phyloP scores from a whole-genome alignment of 148 eudicot genomes.

The Persicaria maculosa region DNA sequence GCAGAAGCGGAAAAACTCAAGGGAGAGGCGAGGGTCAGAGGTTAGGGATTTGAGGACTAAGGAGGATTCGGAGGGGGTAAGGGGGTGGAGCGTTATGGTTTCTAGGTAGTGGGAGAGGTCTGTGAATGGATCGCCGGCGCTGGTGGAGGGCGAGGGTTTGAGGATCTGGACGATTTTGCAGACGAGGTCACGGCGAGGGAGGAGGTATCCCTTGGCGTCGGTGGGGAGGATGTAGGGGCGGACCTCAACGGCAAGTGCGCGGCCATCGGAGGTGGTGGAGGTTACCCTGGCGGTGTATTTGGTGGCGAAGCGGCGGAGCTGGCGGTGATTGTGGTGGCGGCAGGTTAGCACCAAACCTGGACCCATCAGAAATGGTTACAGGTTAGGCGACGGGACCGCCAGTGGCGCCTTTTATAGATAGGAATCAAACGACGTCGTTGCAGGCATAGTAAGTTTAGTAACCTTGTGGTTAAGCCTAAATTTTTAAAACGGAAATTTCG shows the following conservation, averaged over 20 bases:
- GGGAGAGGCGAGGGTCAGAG: constrained; percentile 42
- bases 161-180: constrained; percentile 56
- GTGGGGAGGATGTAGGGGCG: constrained; percentile 29
- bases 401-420: neutral
- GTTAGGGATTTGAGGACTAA: constrained; percentile 64
- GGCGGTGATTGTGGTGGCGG: constrained; percentile 20
- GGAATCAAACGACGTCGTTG: neutral
- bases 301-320: constrained; percentile 61
- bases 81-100: constrained; percentile 35
- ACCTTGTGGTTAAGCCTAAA: too few species aligned
- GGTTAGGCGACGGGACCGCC: neutral
- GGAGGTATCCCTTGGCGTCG: constrained; percentile 60
- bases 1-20: constrained; percentile 63
- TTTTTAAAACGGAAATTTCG: too few species aligned
- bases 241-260: constrained; percentile 47
- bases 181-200: constrained; percentile 84
- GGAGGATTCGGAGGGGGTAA: constrained; percentile 62
- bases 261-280: constrained; percentile 38
- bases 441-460: too few species aligned
- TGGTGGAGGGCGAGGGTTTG: constrained; percentile 18
- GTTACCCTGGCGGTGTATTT: constrained; percentile 63
- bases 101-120: constrained; percentile 40
- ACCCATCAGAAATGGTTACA: neutral
- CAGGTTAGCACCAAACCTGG: neutral
- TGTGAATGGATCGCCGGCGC: constrained; percentile 35